Percentiles rank a stretch among this genome's conserved stretches.
Evolutionary conservation across 192 early-diverging fungal species (phyloP).

Genomic region (Coemansia sp.): DNA sequence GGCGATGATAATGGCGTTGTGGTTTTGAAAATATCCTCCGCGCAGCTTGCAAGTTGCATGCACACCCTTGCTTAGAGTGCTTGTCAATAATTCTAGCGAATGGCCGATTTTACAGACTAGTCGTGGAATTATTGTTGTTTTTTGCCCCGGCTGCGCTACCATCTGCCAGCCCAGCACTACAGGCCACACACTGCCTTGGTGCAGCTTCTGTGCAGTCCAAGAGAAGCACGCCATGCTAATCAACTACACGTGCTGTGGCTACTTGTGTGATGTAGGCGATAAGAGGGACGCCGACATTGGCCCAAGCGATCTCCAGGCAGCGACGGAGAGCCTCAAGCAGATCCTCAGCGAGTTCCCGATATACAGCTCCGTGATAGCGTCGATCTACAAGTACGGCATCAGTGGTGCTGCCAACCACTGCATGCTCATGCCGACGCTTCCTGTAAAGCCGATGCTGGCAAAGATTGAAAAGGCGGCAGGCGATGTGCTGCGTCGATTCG

Average conservation of each 20-base stretch:
- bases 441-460: slow-evolving; percentile 98
- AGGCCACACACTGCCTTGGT: background rate
- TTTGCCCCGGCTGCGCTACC: background rate
- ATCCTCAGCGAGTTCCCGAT: slow-evolving; percentile 83
- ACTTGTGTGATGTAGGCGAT: slow-evolving; percentile 1
- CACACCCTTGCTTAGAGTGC: slow-evolving; percentile 1
- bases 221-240: background rate
- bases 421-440: slow-evolving; percentile 91
- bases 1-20: slow-evolving; percentile 20
- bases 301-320: slow-evolving; percentile 42
- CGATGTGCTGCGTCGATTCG: slow-evolving; percentile 93
- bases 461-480: slow-evolving; percentile 94
- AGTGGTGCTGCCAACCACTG: slow-evolving; percentile 68
- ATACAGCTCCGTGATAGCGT: slow-evolving; percentile 89
- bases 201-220: background rate
- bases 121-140: background rate
- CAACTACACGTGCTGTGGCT: background rate
- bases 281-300: slow-evolving; percentile 9
- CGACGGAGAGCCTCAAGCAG: slow-evolving; percentile 56
- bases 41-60: background rate
- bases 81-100: slow-evolving; percentile 19
- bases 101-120: background rate
- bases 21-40: background rate
- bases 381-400: slow-evolving; percentile 74
- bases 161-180: background rate